phyloP scores from a whole-genome alignment of 2,329 filamentous ascomycete species.

The Mycosphaerella arachidis region DNA sequence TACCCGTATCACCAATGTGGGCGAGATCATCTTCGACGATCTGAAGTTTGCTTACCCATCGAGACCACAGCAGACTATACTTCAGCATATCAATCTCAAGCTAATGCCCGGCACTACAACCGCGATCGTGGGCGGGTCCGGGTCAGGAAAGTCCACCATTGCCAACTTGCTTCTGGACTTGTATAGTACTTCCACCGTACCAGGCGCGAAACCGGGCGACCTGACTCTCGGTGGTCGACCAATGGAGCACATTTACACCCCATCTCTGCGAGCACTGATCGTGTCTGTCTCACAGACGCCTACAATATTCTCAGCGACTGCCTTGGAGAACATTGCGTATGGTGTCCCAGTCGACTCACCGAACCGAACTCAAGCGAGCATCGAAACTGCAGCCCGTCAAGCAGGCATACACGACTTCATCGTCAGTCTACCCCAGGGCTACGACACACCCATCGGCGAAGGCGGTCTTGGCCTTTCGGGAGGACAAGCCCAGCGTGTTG shows the following conservation, averaged over 20 bases:
- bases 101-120: slow-evolving; percentile 62
- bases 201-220: slow-evolving; percentile 31
- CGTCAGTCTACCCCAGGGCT: slow-evolving; percentile 63
- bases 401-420: slow-evolving; percentile 77
- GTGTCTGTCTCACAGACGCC: slow-evolving; percentile 68
- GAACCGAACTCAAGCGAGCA: slow-evolving; percentile 41
- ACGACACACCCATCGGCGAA: slow-evolving; percentile 70
- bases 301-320: slow-evolving; percentile 70
- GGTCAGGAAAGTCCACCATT: slow-evolving; percentile 88
- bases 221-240: slow-evolving; percentile 58
- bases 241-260: slow-evolving; percentile 56
- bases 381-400: slow-evolving; percentile 48
- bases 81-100: slow-evolving; percentile 62
- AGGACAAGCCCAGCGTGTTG: slow-evolving; percentile 76
- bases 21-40: slow-evolving; percentile 56
- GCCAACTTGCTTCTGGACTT: slow-evolving; percentile 69
- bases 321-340: slow-evolving; percentile 79
- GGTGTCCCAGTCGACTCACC: slow-evolving; percentile 58
- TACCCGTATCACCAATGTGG: slow-evolving; percentile 40
- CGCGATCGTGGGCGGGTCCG: slow-evolving; percentile 77
- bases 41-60: slow-evolving; percentile 70
- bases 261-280: slow-evolving; percentile 56
- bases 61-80: slow-evolving; percentile 48
- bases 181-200: slow-evolving; percentile 58
- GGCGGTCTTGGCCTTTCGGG: slow-evolving; percentile 70